A percentile compares a stretch with the other conserved stretches of the same genome.
Evolutionary conservation across 805 yeast species (phyloP).

Genomic region (Nakazawaea anatomiae): DNA sequence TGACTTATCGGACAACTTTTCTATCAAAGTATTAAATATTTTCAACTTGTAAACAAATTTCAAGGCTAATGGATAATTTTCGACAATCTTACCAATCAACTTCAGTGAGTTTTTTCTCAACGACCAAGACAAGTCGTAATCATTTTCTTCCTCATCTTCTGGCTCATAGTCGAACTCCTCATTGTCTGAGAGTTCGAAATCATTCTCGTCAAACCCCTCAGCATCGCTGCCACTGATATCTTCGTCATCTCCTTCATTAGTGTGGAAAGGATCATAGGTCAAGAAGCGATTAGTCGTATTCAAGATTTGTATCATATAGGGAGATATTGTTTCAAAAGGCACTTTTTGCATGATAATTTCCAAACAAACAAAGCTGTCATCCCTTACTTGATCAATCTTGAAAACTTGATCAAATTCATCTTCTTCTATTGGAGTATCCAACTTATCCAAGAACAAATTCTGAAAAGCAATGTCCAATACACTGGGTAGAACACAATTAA

Average conservation of each 20-base stretch:
- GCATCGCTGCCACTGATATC: constrained; percentile 29
- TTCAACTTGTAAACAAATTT: constrained; percentile 24
- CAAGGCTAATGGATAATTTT: constrained; percentile 29
- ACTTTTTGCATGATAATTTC: constrained; percentile 33
- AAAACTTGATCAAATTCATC: constrained; percentile 39
- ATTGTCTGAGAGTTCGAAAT: constrained; percentile 23
- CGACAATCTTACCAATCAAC: constrained; percentile 33
- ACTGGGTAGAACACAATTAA: neutral
- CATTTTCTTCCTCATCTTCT: constrained; percentile 33
- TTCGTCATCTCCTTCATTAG: constrained; percentile 18
- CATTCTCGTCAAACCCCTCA: constrained; percentile 26
- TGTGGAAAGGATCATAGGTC: constrained; percentile 39
- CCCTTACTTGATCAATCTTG: constrained; percentile 41
- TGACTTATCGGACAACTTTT: constrained; percentile 35
- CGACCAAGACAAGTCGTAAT: constrained; percentile 53
- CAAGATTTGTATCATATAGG: constrained; percentile 22
- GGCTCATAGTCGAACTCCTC: constrained; percentile 31
- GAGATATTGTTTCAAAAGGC: constrained; percentile 25
- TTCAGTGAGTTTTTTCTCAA: constrained; percentile 48
- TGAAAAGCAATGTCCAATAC: constrained; percentile 14
- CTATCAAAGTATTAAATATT: constrained; percentile 26
- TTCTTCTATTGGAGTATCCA: constrained; percentile 13
- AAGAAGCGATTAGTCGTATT: constrained; percentile 25
- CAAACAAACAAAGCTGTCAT: constrained; percentile 38
- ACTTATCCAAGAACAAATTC: constrained; percentile 21